Conservation (phyloP, 139 green algal genomes). For the Tetraselmis chui region DNA sequence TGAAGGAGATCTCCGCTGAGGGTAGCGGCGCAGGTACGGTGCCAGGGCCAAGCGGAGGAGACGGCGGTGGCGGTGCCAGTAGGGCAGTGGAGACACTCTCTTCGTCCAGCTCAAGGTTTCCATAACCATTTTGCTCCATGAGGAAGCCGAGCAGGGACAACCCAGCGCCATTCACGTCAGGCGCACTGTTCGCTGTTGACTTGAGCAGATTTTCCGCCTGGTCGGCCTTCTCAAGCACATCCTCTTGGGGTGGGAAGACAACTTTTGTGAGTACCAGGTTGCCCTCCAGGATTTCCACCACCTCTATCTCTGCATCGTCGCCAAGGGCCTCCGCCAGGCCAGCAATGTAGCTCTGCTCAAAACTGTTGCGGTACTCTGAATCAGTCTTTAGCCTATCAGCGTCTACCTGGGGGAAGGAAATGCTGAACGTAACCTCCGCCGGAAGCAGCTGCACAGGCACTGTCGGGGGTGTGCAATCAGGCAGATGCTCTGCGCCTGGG, state of each 20-base stretch:
- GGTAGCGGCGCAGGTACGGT: background rate
- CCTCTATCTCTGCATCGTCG: background rate
- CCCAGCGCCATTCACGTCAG: background rate
- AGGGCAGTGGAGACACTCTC: background rate
- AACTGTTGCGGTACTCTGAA: background rate
- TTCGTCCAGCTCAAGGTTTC: background rate
- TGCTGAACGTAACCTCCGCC: background rate
- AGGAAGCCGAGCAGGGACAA: background rate
- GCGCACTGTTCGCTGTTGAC: background rate
- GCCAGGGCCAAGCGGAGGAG: background rate
- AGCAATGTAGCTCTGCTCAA: background rate
- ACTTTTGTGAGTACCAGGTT: background rate
- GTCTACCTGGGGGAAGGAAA: background rate
- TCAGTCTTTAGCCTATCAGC: background rate
- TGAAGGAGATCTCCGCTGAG: background rate
- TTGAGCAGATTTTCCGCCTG: background rate
- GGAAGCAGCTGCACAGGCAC: background rate
- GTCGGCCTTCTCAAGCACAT: background rate
- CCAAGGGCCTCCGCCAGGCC: background rate
- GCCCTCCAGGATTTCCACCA: background rate
- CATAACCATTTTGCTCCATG: background rate
- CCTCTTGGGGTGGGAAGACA: background rate
- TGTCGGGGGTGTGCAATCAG: background rate
- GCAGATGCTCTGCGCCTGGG: background rate
- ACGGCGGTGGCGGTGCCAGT: background rate